Conservation (phyloP, 2,329 filamentous ascomycete genomes). For the Zasmidium angulare region DNA sequence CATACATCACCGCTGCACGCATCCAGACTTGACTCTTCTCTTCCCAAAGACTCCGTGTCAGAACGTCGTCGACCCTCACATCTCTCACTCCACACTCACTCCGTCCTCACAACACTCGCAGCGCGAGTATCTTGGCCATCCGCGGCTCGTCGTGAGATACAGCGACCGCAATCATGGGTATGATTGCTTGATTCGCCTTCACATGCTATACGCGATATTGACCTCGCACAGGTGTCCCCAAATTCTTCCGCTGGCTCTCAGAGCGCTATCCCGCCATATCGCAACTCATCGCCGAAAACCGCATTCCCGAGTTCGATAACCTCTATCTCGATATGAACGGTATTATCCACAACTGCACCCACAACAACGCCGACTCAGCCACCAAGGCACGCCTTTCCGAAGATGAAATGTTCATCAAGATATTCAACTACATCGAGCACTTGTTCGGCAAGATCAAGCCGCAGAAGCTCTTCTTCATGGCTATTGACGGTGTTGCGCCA, state of each 20-base stretch:
- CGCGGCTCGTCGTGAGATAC: constrained; percentile 30
- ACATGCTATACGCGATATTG: constrained; percentile 17
- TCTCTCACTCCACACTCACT: constrained; percentile 5
- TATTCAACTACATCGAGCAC: constrained; percentile 99
- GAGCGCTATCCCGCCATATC: constrained; percentile 98
- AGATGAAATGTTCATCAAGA: constrained; percentile 99
- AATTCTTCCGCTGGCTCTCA: constrained; percentile 98
- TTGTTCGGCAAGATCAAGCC: constrained; percentile 98
- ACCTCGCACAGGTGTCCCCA: constrained; percentile 69
- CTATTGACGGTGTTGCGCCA: constrained; percentile 94
- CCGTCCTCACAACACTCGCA: constrained; percentile 6
- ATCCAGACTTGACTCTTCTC: constrained; percentile 16
- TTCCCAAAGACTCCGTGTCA: constrained; percentile 41
- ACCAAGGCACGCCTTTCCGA: constrained; percentile 90
- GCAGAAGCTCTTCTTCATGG: constrained; percentile 99
- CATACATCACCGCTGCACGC: neutral
- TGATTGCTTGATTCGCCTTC: constrained; percentile 9
- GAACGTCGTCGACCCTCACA: constrained; percentile 16
- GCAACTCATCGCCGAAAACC: constrained; percentile 96
- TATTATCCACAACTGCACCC: constrained; percentile 99
- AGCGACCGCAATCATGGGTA: constrained; percentile 36
- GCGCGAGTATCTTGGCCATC: constrained; percentile 10
- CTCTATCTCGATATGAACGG: constrained; percentile 99
- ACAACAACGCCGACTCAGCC: constrained; percentile 92
- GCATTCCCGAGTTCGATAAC: constrained; percentile 98